Evolutionary conservation across 75 land plant species (phyloP), one percentile per base, ranked within the genome.

Genomic region (Selaginella moellendorffii): DNA sequence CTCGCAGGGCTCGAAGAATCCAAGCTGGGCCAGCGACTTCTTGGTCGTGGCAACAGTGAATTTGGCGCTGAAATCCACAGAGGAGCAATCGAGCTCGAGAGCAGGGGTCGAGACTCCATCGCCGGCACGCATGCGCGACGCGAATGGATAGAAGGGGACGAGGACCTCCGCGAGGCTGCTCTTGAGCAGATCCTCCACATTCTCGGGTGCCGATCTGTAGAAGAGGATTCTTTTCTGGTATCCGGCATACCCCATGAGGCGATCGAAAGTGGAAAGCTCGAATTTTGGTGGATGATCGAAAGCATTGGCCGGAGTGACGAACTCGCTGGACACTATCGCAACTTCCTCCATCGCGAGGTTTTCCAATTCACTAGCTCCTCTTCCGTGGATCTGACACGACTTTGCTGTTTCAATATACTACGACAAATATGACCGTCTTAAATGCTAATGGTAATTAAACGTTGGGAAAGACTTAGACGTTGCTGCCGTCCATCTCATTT

Each of bases 201-300:
- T n/a, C n/a, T 5, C 8, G 59, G 19, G 59, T 9, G 59, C 9
- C 8, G 8, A 8, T 2, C n/a, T 24, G n/a, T 56, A 56, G 59
- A 56, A 56, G 24, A 56, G 19, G 17, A 56, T 24, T n/a, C 59
- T 56, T 19, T 56, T 56, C 59, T 56, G 59, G n/a, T 21, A 56
- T 24, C 17, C 17, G 59, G 9, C 21, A 21, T 56, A 25, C 9
- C 8, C 8, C 21, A 21, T 56, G 9, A 5, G n/a, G 8, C 8
- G 19, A 56, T 56, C 59, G 59, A 56, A 56, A 2, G 24, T 8
- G n/a, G 59, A 8, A 5, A 56, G 59, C 24, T 56, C 14, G 10
- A 36, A 5, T 14, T 36, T 36, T 14, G 5, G 5, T 36, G 14
- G 14, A 36, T 36, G 5, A 36, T 36, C 10, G 14, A 36, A 5